A percentile compares a stretch with the other conserved stretches of the same genome.
Conservation (phyloP, 2,329 filamentous ascomycete species). For the Chaetomium sp. region DNA sequence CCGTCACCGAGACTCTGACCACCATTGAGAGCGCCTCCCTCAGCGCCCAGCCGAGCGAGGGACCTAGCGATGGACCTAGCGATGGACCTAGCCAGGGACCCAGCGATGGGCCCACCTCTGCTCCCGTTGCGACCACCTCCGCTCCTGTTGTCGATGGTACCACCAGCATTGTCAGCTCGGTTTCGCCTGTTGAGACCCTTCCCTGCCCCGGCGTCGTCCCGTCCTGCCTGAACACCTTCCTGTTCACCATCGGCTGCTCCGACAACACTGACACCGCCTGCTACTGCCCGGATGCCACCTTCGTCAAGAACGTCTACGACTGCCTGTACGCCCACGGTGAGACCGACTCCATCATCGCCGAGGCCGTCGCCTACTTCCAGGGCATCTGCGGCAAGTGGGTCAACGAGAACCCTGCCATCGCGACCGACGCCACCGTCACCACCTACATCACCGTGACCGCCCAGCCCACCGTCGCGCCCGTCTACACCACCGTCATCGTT, state of each 20-base stretch:
- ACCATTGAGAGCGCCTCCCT: slow-evolving; percentile 36
- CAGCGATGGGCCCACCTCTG: background rate
- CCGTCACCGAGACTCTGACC: slow-evolving; percentile 57
- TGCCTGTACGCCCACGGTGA: slow-evolving; percentile 79
- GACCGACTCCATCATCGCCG: slow-evolving; percentile 64
- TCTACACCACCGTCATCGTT: slow-evolving; percentile 52
- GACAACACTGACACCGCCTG: slow-evolving; percentile 82
- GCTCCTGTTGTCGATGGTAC: slow-evolving; percentile 45
- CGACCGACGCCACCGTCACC: slow-evolving; percentile 69
- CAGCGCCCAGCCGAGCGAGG: slow-evolving; percentile 17
- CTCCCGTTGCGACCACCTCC: slow-evolving; percentile 40
- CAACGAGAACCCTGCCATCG: slow-evolving; percentile 78
- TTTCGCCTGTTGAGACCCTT: slow-evolving; percentile 47
- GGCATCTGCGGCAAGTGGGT: slow-evolving; percentile 84
- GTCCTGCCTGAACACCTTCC: slow-evolving; percentile 89
- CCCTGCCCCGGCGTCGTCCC: slow-evolving; percentile 74
- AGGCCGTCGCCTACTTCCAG: slow-evolving; percentile 81
- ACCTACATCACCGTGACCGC: slow-evolving; percentile 59
- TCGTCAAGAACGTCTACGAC: slow-evolving; percentile 76
- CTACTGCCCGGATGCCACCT: slow-evolving; percentile 80
- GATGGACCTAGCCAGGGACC: background rate
- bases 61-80: background rate
- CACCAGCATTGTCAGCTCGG: background rate
- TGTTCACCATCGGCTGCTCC: slow-evolving; percentile 71
- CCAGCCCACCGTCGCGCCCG: slow-evolving; percentile 45